These are phyloP conservation scores for Boletus vinaceobasis DNA, from an alignment of 768 basidiomycete species.

Conservation along the genomic window DNA sequence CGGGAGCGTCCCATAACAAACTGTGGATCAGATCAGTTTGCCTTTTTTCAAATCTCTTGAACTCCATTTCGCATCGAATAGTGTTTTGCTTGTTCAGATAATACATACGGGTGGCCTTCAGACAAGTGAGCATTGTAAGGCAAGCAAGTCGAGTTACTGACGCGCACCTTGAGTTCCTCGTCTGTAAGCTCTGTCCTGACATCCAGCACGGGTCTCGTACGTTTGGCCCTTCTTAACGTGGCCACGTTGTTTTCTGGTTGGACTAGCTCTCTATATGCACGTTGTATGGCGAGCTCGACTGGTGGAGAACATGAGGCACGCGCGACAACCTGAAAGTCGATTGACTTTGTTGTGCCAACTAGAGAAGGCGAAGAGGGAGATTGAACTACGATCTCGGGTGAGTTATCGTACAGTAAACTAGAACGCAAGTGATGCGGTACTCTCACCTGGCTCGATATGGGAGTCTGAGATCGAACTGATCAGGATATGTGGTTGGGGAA, in stretches of 20 bases:
- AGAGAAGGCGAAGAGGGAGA: constrained; percentile 1
- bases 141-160: background rate
- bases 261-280: background rate
- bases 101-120: constrained; percentile 57
- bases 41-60: constrained; percentile 56
- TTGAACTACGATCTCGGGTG: constrained; percentile 2
- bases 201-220: constrained; percentile 59
- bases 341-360: constrained; percentile 2
- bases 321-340: background rate
- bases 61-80: constrained; percentile 47
- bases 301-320: constrained; percentile 2
- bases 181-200: constrained; percentile 77
- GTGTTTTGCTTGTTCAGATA: constrained; percentile 62
- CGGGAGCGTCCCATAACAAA: constrained; percentile 65
- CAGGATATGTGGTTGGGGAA: background rate
- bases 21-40: constrained; percentile 52
- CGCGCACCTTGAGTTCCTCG: constrained; percentile 67
- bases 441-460: constrained; percentile 6
- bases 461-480: background rate
- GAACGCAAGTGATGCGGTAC: background rate
- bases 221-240: constrained; percentile 43
- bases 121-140: background rate
- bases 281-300: background rate
- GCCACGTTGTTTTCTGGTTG: background rate
- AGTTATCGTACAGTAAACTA: background rate